Conservation (phyloP, 1,284 basidiomycete species). For the Rhodotorula sp. region DNA sequence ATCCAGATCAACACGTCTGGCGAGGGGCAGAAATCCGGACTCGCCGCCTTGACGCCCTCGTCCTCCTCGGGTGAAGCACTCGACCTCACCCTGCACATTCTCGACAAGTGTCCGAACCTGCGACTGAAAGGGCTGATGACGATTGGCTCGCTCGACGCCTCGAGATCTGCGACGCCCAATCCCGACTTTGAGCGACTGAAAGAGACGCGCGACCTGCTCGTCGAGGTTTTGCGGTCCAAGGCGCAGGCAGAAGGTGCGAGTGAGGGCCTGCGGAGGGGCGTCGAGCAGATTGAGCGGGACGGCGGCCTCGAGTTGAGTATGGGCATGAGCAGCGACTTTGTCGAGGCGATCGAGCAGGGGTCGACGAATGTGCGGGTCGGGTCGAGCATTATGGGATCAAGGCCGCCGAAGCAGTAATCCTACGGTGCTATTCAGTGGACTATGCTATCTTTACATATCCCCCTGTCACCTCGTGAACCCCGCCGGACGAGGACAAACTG, state of each 20-base stretch:
- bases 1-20: slow-evolving; percentile 93
- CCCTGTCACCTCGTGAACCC: background rate
- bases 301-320: slow-evolving; percentile 78
- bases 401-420: slow-evolving; percentile 35
- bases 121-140: slow-evolving; percentile 89
- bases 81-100: slow-evolving; percentile 68
- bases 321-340: slow-evolving; percentile 98
- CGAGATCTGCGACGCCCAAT: slow-evolving; percentile 65
- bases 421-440: accelerated
- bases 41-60: slow-evolving; percentile 58
- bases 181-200: slow-evolving; percentile 76
- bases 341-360: slow-evolving; percentile 76
- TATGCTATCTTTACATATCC: background rate
- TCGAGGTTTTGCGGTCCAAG: slow-evolving; percentile 47
- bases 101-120: slow-evolving; percentile 70
- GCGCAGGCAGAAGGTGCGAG: slow-evolving; percentile 43
- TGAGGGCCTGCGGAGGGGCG: slow-evolving; percentile 52
- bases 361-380: slow-evolving; percentile 89
- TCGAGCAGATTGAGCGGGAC: slow-evolving; percentile 58
- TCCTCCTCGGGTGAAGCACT: slow-evolving; percentile 59
- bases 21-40: slow-evolving; percentile 84
- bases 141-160: slow-evolving; percentile 79
- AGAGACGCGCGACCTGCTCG: slow-evolving; percentile 62
- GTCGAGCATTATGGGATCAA: slow-evolving; percentile 79
- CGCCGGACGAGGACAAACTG: too few relatives aligned